phyloP scores from a whole-genome alignment of 305 asterid genomes.

The Fraxinus platypoda region DNA sequence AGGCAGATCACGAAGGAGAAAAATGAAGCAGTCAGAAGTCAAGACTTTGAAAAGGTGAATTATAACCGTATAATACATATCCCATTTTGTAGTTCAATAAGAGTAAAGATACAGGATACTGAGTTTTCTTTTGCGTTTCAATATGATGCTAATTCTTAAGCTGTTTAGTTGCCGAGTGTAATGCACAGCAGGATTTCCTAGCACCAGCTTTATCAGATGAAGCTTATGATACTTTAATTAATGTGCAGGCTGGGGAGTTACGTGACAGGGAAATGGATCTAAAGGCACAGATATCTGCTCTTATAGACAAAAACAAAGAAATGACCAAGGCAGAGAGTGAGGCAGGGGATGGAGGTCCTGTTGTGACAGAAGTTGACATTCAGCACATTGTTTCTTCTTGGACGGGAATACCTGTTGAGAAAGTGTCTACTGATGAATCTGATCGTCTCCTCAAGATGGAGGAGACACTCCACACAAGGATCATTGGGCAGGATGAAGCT shows the following conservation, averaged over 20 bases:
- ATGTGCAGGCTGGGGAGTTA: slow-evolving; percentile 79
- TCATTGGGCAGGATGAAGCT: slow-evolving; percentile 95
- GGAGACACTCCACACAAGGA: slow-evolving; percentile 82
- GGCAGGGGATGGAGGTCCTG: slow-evolving; percentile 79
- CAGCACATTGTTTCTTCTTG: slow-evolving; percentile 93
- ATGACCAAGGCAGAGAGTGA: slow-evolving; percentile 90
- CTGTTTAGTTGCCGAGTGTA: background rate
- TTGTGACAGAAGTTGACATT: slow-evolving; percentile 89
- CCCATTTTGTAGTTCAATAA: background rate
- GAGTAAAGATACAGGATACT: background rate
- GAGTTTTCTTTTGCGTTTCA: background rate
- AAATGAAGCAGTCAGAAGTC: slow-evolving; percentile 88
- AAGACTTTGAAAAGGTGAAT: slow-evolving; percentile 85
- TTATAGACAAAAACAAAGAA: slow-evolving; percentile 85
- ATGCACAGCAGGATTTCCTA: background rate
- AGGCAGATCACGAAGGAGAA: slow-evolving; percentile 93
- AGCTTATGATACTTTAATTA: slow-evolving; percentile 10
- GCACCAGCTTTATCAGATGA: background rate
- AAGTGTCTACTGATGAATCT: slow-evolving; percentile 86
- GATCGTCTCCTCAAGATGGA: slow-evolving; percentile 98
- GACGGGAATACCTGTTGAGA: slow-evolving; percentile 97
- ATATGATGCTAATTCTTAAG: background rate
- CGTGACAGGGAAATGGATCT: slow-evolving; percentile 98
- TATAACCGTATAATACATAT: background rate
- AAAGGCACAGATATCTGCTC: slow-evolving; percentile 80